Base-by-base conservation (phyloP, 495 filamentous ascomycete genomes). In the Evernia prunastri region DNA sequence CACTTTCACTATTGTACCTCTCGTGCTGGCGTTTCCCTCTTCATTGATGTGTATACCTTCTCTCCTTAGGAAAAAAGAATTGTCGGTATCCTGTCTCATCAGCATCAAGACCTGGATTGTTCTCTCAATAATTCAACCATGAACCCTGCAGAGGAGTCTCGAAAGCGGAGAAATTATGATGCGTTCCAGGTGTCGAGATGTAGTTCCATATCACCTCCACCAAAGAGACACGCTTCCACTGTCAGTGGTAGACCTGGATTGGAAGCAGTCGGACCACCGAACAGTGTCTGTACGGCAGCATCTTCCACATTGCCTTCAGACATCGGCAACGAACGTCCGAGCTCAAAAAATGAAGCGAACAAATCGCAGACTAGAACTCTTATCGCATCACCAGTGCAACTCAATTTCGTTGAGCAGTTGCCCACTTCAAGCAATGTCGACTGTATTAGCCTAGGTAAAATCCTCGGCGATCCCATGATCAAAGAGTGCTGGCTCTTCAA, bases 401-500 rank as follows among this genome's bases (percentile, higher is more conserved):
- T 96, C 23, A 94, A 88, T 0, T 79, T 77, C 15, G 88, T 96
- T 61, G 76, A 75, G 39, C 88, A 89, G 65, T 76, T 93, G 4
- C 77, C 87, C 4, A 67, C 73, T 1, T 70, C 76, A 0, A 74
- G 77, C 9, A 96, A 96, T 76, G 74, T 81, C 60, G 88, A 88
- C 71, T 80, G 90, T 0, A 73, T 94, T 49, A 79, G 78, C 9
- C 76, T 96, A 29, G 77, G 77, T 25, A 88, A 92, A 62, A 83
- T 96, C 60, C 81, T 96, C 4, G 86, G 89, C 1, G 87, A 95
- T 71, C 89, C 90, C 0, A 79, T 93, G 71, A 91, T 96, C 59
- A 78, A 82, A 42, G 89, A 94, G 73, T 90, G 88, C 68, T 96
- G 92, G 92, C 82, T 90, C 45, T 96, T 96, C 74, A 96, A 96